Evolutionary conservation across 108 stramenopile genomes (phyloP), one percentile per base, ranked within the genome.

Genomic region (Cylindrotheca closterium): DNA sequence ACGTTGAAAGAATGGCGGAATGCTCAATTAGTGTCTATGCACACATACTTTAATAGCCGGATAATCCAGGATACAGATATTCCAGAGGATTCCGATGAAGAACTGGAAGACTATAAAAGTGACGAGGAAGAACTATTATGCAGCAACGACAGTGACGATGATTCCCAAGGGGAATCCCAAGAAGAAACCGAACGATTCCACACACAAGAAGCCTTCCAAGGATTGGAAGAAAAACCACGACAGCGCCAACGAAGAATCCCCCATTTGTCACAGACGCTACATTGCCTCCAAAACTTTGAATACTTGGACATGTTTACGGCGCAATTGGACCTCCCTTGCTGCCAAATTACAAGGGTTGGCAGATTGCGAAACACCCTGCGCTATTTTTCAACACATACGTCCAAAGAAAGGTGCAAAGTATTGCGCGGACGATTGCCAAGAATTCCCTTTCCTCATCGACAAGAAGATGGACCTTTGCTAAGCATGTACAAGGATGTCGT

Each of bases 401-500:
- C 27, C 17, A 4, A 23, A 10, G 47, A 50, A 8, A 17, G 30
- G 5, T 46, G 31, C 48, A 22, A 1, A 4, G 25, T 52, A 8
- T n/a, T 45, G 25, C 49, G 4, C 12, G 65, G 58, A 10, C 66
- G 23, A 4, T 47, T 68, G 56, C 51, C 58, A 4, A 60, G 55
- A 24, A 68, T 53, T 27, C 31, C 45, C 2, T 74, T 75, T 52
- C 58, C 61, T 4, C 29, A 56, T 24, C 60, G 34, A 29, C 63
- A 81, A 46, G 84, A 87, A 24, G 84, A 90, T 65, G 89, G 86
- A 15, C 89, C 85, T 18, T 22, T 85, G 4, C 63, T 71, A 24
- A 62, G 60, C 3, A 33, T 59, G 17, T 90, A 85, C 68, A 56
- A 75, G 48, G 58, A 51, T 8, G 85, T 87, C 1, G 18, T 87